These are phyloP conservation scores for Solanum etuberosum DNA, from an alignment of 257 asterid species.

Conservation along the genomic window DNA sequence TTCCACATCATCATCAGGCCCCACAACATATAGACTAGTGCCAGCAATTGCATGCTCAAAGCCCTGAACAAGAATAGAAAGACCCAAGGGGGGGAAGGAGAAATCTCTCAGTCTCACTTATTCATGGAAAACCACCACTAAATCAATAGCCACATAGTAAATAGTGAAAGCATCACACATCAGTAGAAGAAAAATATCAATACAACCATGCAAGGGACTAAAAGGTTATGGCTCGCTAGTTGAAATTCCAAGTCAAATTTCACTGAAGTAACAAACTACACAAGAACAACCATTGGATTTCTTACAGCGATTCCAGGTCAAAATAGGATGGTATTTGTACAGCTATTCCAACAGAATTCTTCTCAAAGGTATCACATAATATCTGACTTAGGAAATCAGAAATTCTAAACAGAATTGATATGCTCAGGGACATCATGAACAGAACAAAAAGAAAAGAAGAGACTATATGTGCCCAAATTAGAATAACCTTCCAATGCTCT, in stretches of 20 bases:
- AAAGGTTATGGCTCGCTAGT: neutral
- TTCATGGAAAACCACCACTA: neutral
- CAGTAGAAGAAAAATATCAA: neutral
- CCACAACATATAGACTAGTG: slow-evolving; percentile 81
- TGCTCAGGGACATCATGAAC: neutral
- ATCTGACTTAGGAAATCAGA: neutral
- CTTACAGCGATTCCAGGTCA: neutral
- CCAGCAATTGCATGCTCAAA: slow-evolving; percentile 99
- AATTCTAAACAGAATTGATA: neutral
- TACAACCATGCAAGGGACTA: neutral
- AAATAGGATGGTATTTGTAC: neutral
- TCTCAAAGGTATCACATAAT: neutral
- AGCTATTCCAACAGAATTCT: neutral
- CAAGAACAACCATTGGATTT: neutral
- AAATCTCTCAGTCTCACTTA: neutral
- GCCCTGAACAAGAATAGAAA: slow-evolving; percentile 38
- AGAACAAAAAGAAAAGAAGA: neutral
- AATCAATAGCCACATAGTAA: neutral
- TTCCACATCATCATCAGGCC: slow-evolving; percentile 76
- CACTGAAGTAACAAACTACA: neutral
- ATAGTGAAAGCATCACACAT: neutral
- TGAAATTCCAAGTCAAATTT: neutral
- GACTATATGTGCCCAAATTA: neutral
- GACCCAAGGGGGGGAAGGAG: neutral
- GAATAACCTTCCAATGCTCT: neutral